These are phyloP conservation scores for Fusarium sublunatum DNA, from an alignment of 2,329 filamentous ascomycete species.

Conservation along the genomic window DNA sequence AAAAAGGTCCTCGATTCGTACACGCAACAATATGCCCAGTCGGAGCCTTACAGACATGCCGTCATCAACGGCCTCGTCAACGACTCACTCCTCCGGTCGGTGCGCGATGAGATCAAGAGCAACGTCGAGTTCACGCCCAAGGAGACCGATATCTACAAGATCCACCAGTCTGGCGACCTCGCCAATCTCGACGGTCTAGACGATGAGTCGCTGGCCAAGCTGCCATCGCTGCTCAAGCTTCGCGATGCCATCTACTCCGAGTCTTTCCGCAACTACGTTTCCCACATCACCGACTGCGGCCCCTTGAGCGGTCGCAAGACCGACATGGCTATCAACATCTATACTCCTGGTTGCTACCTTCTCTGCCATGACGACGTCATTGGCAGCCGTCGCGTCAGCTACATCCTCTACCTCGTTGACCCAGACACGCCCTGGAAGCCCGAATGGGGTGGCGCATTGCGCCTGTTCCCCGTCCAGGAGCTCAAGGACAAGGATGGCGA, in stretches of 20 bases:
- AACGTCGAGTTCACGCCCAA: conserved; percentile 97
- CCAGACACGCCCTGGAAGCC: conserved; percentile 91
- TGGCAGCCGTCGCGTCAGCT: conserved; percentile 94
- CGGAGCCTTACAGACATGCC: conserved; percentile 86
- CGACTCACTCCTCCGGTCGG: conserved; percentile 82
- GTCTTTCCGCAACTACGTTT: conserved; percentile 88
- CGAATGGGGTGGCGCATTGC: conserved; percentile 91
- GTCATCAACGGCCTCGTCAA: conserved; percentile 87
- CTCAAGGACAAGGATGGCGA: conserved; percentile 72
- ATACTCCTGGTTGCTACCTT: conserved; percentile 94
- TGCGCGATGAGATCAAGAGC: conserved; percentile 87
- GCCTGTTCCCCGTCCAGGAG: conserved; percentile 80
- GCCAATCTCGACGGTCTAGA: conserved; percentile 96
- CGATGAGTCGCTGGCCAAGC: conserved; percentile 82
- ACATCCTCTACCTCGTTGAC: conserved; percentile 95
- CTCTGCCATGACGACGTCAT: conserved; percentile 99
- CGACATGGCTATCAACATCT: conserved; percentile 99
- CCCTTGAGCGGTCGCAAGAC: conserved; percentile 92
- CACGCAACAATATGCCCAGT: conserved; percentile 70
- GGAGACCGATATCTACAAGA: conserved; percentile 99
- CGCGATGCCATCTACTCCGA: conserved; percentile 94
- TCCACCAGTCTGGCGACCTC: conserved; percentile 97
- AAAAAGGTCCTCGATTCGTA: conserved; percentile 67
- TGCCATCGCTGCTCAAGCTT: conserved; percentile 91
- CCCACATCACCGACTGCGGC: conserved; percentile 85